Evolutionary conservation across 441 rosid species (phyloP).

Genomic region (Jatropha multifida): DNA sequence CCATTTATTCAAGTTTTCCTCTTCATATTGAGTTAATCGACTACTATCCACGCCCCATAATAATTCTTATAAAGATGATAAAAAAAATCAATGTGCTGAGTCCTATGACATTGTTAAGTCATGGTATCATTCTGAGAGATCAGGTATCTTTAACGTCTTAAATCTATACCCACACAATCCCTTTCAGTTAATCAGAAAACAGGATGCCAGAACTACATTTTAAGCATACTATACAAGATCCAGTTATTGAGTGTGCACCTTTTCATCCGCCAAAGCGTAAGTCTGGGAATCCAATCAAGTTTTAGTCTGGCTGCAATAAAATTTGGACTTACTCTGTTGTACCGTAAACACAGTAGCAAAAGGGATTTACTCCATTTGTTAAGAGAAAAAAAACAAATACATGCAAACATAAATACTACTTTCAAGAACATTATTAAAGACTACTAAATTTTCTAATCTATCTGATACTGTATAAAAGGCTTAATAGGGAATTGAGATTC

Average conservation of each 20-base stretch:
- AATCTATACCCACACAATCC: not conserved
- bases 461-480: not conserved
- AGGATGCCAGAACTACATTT: not conserved
- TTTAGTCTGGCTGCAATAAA: not conserved
- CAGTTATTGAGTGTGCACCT: slow-evolving; percentile 13
- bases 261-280: slow-evolving; percentile 9
- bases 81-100: not conserved
- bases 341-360: not conserved
- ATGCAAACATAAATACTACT: not conserved
- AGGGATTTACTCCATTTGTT: not conserved
- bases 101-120: not conserved
- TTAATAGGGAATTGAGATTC: not conserved
- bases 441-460: not conserved
- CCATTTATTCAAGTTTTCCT: not conserved
- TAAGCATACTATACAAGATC: not conserved
- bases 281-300: slow-evolving; percentile 4
- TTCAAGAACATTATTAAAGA: not conserved
- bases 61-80: not conserved
- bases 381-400: not conserved
- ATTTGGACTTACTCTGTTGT: not conserved
- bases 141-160: not conserved
- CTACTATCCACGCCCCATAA: not conserved
- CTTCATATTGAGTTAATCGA: not conserved
- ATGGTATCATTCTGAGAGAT: not conserved
- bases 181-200: not conserved